Evolutionary conservation across 257 asterid species (phyloP).

Genomic region (Linderniella brevidens): DNA sequence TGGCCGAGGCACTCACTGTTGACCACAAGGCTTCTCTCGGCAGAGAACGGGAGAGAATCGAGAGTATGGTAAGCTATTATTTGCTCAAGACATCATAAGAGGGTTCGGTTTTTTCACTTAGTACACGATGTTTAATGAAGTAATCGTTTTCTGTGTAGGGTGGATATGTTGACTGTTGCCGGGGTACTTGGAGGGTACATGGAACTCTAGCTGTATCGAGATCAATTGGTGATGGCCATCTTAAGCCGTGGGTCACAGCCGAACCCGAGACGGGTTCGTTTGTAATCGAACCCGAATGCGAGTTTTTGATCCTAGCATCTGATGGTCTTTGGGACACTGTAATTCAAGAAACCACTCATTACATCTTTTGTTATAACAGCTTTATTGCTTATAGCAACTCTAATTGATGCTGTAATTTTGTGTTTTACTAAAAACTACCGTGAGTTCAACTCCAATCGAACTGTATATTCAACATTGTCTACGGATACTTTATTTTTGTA

Average conservation of each 20-base stretch:
- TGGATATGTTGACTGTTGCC: conserved; percentile 58
- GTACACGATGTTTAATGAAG: neutral
- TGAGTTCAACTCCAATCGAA: no score
- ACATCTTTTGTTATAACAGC: neutral
- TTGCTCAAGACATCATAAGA: neutral
- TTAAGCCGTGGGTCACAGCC: conserved; percentile 68
- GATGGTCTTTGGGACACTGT: conserved; percentile 97
- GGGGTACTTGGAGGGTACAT: conserved; percentile 63
- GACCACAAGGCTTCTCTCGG: conserved; percentile 61
- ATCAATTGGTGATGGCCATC: conserved; percentile 67
- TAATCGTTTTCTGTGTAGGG: conserved; percentile 25
- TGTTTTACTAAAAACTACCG: no score
- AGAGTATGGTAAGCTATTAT: conserved; percentile 28
- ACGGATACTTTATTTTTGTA: no score
- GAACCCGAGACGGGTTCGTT: conserved; percentile 60
- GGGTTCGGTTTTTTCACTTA: neutral
- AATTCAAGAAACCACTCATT: neutral
- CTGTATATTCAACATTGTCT: no score
- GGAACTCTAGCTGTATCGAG: conserved; percentile 86
- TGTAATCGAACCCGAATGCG: conserved; percentile 35
- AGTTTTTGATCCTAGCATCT: conserved; percentile 77
- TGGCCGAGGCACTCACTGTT: conserved; percentile 53
- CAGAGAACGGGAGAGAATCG: conserved; percentile 53
- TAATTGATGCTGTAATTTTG: no score
- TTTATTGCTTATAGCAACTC: no score